Conservation (phyloP, 176 grass and related monocot species). For the Raddia distichophylla region DNA sequence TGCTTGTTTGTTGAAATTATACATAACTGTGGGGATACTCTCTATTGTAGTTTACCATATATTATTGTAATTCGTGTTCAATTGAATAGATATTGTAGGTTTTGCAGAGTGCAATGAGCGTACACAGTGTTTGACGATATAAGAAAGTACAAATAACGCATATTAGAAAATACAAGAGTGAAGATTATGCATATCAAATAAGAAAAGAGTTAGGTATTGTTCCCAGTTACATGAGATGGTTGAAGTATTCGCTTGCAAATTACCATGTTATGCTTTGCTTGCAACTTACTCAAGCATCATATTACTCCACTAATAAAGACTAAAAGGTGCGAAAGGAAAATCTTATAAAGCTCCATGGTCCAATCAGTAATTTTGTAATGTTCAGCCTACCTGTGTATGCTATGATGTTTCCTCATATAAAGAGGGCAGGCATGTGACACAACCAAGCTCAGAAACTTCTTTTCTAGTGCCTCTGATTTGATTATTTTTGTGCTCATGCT, state of each 20-base stretch:
- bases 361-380: slow-evolving; percentile 15
- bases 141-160: neutral
- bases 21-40: neutral
- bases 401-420: slow-evolving; percentile 7
- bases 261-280: neutral
- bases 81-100: neutral
- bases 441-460: neutral
- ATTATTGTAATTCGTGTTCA: slow-evolving; percentile 1
- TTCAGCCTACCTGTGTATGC: neutral
- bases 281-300: neutral
- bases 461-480: neutral
- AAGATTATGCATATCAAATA: slow-evolving; percentile 9
- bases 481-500: neutral
- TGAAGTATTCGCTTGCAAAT: neutral
- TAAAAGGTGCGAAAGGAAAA: neutral
- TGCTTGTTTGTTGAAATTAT: slow-evolving; percentile 30
- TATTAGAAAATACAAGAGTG: neutral
- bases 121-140: neutral
- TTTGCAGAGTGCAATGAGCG: slow-evolving; percentile 2
- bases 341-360: neutral
- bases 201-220: neutral
- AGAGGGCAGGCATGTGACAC: neutral
- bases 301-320: neutral
- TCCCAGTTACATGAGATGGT: slow-evolving; percentile 8
- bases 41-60: neutral